Evolutionary conservation across 257 asterid genomes (phyloP).

Genomic region (Solanum bulbocastanum): DNA sequence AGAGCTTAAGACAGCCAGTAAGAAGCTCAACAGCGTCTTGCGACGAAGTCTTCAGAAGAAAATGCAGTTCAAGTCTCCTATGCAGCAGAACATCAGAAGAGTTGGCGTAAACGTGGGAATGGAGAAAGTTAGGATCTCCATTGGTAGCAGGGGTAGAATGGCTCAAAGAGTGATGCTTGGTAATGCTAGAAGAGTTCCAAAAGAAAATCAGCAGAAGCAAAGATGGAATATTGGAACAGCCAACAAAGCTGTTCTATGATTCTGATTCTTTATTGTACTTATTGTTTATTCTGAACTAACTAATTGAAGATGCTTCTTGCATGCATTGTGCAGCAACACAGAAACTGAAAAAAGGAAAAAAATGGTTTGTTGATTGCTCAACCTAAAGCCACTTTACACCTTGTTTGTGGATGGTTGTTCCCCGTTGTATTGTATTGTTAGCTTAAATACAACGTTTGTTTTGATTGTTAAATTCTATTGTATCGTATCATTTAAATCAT

Average conservation of each 20-base stretch:
- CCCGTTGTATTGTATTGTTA: not conserved
- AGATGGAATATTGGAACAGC: slow-evolving; percentile 78
- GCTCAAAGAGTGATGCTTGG: slow-evolving; percentile 55
- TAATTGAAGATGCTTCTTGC: not conserved
- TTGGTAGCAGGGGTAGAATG: slow-evolving; percentile 66
- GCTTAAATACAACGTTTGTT: not conserved
- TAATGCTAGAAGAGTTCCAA: slow-evolving; percentile 52
- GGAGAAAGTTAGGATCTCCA: slow-evolving; percentile 84
- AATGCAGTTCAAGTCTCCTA: slow-evolving; percentile 51
- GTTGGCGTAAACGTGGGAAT: slow-evolving; percentile 74
- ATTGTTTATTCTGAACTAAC: not conserved
- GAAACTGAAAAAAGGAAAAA: not conserved
- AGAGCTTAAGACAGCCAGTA: slow-evolving; percentile 35
- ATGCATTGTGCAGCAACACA: not conserved
- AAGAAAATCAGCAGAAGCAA: slow-evolving; percentile 48
- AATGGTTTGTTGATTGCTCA: not conserved
- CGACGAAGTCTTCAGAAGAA: slow-evolving; percentile 70
- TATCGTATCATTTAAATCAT: not conserved
- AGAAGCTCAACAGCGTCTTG: slow-evolving; percentile 39
- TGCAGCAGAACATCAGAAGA: slow-evolving; percentile 47
- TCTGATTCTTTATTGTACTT: not conserved
- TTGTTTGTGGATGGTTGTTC: not conserved
- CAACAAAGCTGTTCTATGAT: slow-evolving; percentile 43
- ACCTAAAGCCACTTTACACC: not conserved
- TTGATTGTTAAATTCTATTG: not conserved